Evolutionary conservation across 352 stramenopile species (phyloP).

Genomic region (Phytopythium kandeliae): DNA sequence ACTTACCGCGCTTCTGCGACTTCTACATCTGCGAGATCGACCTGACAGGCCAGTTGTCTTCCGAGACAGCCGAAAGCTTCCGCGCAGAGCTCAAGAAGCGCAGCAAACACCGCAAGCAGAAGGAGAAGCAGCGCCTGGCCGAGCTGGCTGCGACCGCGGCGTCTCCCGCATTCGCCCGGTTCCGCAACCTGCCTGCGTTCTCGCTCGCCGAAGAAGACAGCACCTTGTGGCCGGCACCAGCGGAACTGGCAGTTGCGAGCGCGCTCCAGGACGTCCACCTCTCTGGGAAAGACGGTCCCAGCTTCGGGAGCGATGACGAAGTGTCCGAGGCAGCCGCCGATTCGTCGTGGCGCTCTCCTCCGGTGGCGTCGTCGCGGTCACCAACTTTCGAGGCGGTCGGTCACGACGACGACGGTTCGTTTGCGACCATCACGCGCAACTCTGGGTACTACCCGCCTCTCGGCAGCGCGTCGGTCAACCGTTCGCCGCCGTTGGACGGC

Average conservation of each 20-base stretch:
- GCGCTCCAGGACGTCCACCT: conserved; percentile 20
- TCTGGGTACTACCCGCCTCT: conserved; percentile 71
- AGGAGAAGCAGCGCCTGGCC: conserved; percentile 28
- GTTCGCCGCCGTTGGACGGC: neutral
- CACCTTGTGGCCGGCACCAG: conserved; percentile 48
- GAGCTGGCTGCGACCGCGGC: conserved; percentile 9
- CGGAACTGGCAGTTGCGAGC: conserved; percentile 36
- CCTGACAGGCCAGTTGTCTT: conserved; percentile 59
- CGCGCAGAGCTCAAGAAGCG: conserved; percentile 74
- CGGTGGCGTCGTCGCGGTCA: neutral
- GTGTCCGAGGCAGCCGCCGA: neutral
- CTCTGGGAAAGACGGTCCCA: conserved; percentile 6
- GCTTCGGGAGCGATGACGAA: conserved; percentile 2
- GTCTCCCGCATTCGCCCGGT: conserved; percentile 24
- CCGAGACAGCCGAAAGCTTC: conserved; percentile 56
- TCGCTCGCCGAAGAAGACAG: conserved; percentile 46
- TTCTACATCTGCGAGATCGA: conserved; percentile 88
- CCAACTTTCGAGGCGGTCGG: conserved; percentile 4
- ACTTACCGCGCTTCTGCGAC: conserved; percentile 82
- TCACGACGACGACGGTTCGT: conserved; percentile 42
- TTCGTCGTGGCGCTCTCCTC: conserved; percentile 9
- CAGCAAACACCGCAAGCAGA: conserved; percentile 55
- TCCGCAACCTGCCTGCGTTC: conserved; percentile 26
- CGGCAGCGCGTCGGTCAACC: conserved; percentile 7
- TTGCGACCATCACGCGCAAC: conserved; percentile 63